Evolutionary conservation across 257 asterid species (phyloP).

Genomic region (Cordia subcordata): DNA sequence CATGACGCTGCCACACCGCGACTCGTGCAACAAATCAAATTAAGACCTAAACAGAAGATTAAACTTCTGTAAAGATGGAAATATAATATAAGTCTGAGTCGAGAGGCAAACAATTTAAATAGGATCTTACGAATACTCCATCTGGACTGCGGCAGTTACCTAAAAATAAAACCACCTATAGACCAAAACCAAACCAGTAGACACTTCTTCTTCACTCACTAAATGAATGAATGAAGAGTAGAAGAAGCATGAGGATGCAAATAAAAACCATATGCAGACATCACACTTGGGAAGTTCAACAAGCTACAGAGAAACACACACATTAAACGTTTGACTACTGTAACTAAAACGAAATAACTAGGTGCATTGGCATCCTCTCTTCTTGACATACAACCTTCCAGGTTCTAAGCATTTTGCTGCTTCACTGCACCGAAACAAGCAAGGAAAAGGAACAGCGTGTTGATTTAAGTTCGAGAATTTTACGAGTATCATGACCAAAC

Average conservation of each 20-base stretch:
- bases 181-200: slow-evolving; percentile 28
- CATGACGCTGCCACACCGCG: too few relatives aligned
- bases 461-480: neutral
- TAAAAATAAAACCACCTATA: slow-evolving; percentile 48
- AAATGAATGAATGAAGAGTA: slow-evolving; percentile 13
- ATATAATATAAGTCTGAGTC: neutral
- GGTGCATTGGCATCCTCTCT: slow-evolving; percentile 17
- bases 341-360: slow-evolving; percentile 20
- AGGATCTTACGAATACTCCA: slow-evolving; percentile 12
- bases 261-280: slow-evolving; percentile 33
- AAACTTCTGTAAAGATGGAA: too few relatives aligned
- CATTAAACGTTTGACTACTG: slow-evolving; percentile 23
- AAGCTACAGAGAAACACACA: slow-evolving; percentile 24
- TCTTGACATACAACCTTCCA: slow-evolving; percentile 13
- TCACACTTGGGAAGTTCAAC: slow-evolving; percentile 21
- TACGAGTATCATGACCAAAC: neutral
- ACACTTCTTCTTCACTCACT: slow-evolving; percentile 3
- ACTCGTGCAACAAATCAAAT: neutral
- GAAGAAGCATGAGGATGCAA: slow-evolving; percentile 18
- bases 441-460: slow-evolving; percentile 1
- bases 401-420: slow-evolving; percentile 21
- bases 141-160: slow-evolving; percentile 26
- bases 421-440: slow-evolving; percentile 45
- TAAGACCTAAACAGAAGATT: neutral
- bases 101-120: slow-evolving; percentile 12